Base-by-base conservation (phyloP, 1,139 yeast genomes). In the Suhomyces panamericanus region DNA sequence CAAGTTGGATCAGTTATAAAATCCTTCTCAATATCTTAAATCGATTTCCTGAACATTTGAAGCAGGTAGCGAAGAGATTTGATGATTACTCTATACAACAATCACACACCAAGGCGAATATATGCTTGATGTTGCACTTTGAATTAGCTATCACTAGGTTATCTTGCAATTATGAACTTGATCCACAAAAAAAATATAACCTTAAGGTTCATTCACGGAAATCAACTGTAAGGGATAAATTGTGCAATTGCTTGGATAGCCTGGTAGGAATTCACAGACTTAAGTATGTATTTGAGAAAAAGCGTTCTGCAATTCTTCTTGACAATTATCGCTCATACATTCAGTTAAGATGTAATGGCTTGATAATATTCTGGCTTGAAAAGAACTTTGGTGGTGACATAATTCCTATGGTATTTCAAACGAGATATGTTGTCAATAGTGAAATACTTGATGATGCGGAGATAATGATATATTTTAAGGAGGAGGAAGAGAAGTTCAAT, bases 1-100 rank as follows among this genome's bases (percentile, higher is more conserved):
- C 39, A n/a, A 37, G 34, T 20, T 37, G 39, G 39, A 16, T 37
- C 16, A 37, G 39, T 14, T 17, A 4, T n/a, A 12, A 20, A 4
- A 29, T 37, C 9, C 17, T 37, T 10, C 2, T 12, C 4, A 35
- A 29, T 28, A 35, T 32, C 13, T 15, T 32, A 10, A 4, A 13
- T 5, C 6, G 13, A 9, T 30, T 6, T 32, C 34, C 24, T 12
- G 13, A 16, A 10, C 10, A 13, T 16, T 9, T 16, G 5, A 32
- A 3, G 2, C 13, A 26, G 3, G 29, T 26, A 11, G 4, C 6
- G 3, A 26, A 10, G 12, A 10, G 2, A 26, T 12, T 26, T 11
- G n/a, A 26, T 10, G n/a, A 10, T 6, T n/a, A 4, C 3, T 10
- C 29, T 26, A 5, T 20, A 4, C 24, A 20, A 20, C 24, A 17